These are phyloP conservation scores for Bryoglossum gracile DNA, from an alignment of 495 filamentous ascomycete genomes.

Conservation along the genomic window DNA sequence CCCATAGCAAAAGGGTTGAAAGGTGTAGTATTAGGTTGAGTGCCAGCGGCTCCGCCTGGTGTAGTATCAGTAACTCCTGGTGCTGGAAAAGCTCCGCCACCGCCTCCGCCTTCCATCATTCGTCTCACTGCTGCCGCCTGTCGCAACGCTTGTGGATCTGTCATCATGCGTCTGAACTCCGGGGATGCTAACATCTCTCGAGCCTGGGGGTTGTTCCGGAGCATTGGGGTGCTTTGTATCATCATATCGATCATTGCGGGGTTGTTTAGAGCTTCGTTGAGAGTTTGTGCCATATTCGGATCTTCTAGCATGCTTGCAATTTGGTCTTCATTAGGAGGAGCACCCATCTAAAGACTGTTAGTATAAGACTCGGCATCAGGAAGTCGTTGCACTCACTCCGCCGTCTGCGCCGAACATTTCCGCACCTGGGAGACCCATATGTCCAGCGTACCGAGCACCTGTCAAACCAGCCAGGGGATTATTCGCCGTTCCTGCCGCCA, in stretches of 20 bases:
- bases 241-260: conserved; percentile 87
- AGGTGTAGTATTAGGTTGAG: conserved; percentile 21
- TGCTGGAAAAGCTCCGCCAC: conserved; percentile 65
- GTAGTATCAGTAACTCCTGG: conserved; percentile 48
- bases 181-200: conserved; percentile 80
- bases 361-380: conserved; percentile 4
- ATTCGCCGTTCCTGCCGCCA: conserved; percentile 86
- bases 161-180: conserved; percentile 87
- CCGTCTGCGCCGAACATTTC: conserved; percentile 95
- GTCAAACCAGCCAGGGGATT: conserved; percentile 88
- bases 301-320: conserved; percentile 82
- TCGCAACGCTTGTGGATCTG: conserved; percentile 78
- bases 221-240: conserved; percentile 80
- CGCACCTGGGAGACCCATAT: conserved; percentile 77
- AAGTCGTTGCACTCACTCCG: conserved; percentile 61
- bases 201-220: conserved; percentile 71
- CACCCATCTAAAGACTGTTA: conserved; percentile 69
- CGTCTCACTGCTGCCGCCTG: conserved; percentile 74
- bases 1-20: conserved; percentile 29
- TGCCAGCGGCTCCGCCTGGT: conserved; percentile 24
- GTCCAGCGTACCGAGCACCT: conserved; percentile 88
- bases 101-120: conserved; percentile 51
- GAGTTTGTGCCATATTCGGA: conserved; percentile 68
- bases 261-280: conserved; percentile 94
- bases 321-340: conserved; percentile 69